Conservation (phyloP, 441 rosid genomes). For the Gossypium schwendimanii region DNA sequence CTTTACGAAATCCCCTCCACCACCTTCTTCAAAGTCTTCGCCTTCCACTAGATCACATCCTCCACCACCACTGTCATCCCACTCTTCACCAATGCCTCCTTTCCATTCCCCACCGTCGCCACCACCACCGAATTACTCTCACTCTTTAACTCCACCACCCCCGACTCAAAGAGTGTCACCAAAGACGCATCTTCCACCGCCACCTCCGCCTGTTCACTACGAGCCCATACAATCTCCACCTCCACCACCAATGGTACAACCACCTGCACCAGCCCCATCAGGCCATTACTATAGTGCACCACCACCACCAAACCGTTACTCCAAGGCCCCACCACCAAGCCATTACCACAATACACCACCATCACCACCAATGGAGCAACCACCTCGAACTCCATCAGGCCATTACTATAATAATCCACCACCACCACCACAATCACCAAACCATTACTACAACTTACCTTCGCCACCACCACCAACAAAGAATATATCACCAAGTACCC, state of each 20-base stretch:
- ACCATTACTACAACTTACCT: slow-evolving; percentile 17
- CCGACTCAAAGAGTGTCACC: slow-evolving; percentile 39
- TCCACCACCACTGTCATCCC: slow-evolving; percentile 41
- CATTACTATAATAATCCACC: slow-evolving; percentile 21
- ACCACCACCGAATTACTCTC: slow-evolving; percentile 33
- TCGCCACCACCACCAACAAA: slow-evolving; percentile 11
- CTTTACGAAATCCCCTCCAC: slow-evolving; percentile 23
- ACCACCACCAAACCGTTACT: slow-evolving; percentile 23
- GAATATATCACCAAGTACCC: slow-evolving; percentile 26
- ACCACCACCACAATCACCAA: slow-evolving; percentile 17
- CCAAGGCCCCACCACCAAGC: slow-evolving; percentile 8
- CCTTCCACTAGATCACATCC: slow-evolving; percentile 44
- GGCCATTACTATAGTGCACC: slow-evolving; percentile 16
- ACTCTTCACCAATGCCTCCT: slow-evolving; percentile 28
- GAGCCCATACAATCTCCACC: slow-evolving; percentile 21
- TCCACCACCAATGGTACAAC: slow-evolving; percentile 22
- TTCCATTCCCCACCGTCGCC: slow-evolving; percentile 19
- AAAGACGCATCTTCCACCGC: slow-evolving; percentile 32
- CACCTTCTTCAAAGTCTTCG: slow-evolving; percentile 40
- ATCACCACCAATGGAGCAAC: slow-evolving; percentile 27
- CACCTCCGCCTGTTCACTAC: slow-evolving; percentile 23
- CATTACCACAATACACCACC: slow-evolving; percentile 20
- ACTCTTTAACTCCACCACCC: slow-evolving; percentile 26
- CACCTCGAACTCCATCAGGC: slow-evolving; percentile 30
- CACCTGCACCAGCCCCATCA: slow-evolving; percentile 33